Percentiles rank a stretch among this genome's conserved stretches.
Conservation (phyloP, 768 basidiomycete species). For the Phylloporus sp. region DNA sequence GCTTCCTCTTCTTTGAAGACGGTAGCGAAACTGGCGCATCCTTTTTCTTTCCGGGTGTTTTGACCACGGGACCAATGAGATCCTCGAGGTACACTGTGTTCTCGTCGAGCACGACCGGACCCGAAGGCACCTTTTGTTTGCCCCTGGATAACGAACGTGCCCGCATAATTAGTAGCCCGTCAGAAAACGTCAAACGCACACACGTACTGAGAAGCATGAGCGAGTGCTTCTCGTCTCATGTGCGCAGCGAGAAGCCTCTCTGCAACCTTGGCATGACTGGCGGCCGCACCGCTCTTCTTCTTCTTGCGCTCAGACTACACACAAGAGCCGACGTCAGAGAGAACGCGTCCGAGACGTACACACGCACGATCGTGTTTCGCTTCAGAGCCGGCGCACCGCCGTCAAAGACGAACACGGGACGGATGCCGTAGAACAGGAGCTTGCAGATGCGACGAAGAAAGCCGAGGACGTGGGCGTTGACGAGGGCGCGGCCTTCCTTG, state of each 20-base stretch:
- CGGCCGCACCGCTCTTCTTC: conserved; percentile 87
- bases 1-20: conserved; percentile 54
- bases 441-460: conserved; percentile 89
- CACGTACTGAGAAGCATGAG: conserved; percentile 49
- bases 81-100: conserved; percentile 88
- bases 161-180: background rate
- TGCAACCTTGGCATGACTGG: conserved; percentile 80
- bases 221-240: conserved; percentile 82
- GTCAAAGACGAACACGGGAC: conserved; percentile 98
- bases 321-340: conserved; percentile 9
- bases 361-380: conserved; percentile 79
- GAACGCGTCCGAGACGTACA: background rate
- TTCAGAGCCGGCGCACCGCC: conserved; percentile 93
- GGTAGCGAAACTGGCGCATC: conserved; percentile 35
- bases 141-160: conserved; percentile 30
- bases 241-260: conserved; percentile 92
- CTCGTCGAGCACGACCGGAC: conserved; percentile 55
- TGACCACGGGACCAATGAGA: conserved; percentile 49
- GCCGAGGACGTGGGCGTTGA: conserved; percentile 92
- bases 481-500: conserved; percentile 85
- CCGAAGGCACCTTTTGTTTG: conserved; percentile 43
- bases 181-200: background rate
- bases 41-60: conserved; percentile 41
- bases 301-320: conserved; percentile 76
- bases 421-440: conserved; percentile 94